Percentiles rank a stretch among this genome's conserved stretches.
Evolutionary conservation across 305 asterid genomes (phyloP).

Genomic region (Stenogyne calaminthoides): DNA sequence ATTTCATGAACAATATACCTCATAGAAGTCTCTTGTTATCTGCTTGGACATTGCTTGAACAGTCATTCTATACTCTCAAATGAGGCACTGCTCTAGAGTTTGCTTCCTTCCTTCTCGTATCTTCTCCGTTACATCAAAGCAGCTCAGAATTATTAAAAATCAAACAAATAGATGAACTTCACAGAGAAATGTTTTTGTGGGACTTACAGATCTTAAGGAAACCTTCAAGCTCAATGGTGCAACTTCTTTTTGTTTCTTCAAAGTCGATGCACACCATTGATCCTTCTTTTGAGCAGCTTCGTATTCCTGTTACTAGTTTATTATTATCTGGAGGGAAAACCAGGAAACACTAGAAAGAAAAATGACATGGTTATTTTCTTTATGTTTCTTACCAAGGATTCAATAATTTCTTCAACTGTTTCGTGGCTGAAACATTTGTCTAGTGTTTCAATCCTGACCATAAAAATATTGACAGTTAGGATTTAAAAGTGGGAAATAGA

Average conservation of each 20-base stretch:
- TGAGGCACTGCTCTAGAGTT: conserved; percentile 74
- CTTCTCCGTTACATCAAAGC: conserved; percentile 37
- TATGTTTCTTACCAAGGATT: conserved; percentile 57
- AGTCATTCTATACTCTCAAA: conserved; percentile 77
- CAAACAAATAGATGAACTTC: neutral
- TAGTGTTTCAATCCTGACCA: conserved; percentile 56
- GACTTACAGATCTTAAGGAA: conserved; percentile 77
- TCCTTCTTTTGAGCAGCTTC: conserved; percentile 68
- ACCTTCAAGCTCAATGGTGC: conserved; percentile 88
- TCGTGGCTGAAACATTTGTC: conserved; percentile 73
- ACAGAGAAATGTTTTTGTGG: neutral
- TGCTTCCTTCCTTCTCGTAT: conserved; percentile 80
- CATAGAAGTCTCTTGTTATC: conserved; percentile 59
- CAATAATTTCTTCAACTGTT: conserved; percentile 79
- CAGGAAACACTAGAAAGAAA: neutral
- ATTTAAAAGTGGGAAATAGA: neutral
- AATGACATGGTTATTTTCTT: neutral
- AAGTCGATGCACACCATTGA: conserved; percentile 58
- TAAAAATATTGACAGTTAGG: neutral
- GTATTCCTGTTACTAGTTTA: conserved; percentile 45
- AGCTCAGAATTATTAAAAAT: neutral
- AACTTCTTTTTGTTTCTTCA: conserved; percentile 57
- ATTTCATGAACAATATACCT: conserved; percentile 44
- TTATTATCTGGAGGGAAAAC: neutral
- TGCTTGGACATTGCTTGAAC: conserved; percentile 59